phyloP scores from a whole-genome alignment of 1,284 basidiomycete species.

The Rhodofomes roseus region DNA sequence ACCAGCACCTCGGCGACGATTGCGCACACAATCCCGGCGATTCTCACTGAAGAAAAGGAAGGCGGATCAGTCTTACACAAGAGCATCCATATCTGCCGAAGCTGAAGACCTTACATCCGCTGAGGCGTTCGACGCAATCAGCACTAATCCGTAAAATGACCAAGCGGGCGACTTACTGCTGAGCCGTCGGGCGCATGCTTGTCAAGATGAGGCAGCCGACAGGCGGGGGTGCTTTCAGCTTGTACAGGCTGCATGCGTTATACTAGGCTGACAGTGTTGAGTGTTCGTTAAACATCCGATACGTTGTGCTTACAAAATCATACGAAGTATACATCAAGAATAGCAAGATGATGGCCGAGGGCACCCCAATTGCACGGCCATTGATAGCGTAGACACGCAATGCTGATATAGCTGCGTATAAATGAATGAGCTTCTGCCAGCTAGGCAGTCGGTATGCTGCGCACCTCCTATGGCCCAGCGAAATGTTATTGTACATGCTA shows the following conservation, averaged over 20 bases:
- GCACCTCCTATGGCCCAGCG: background rate
- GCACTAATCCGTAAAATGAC: background rate
- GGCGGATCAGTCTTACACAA: background rate
- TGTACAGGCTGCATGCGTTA: background rate
- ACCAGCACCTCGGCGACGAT: background rate
- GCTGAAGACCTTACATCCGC: background rate
- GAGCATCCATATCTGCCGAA: background rate
- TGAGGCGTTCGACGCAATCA: background rate
- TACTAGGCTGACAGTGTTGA: background rate
- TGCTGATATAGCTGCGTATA: background rate
- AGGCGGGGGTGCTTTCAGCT: background rate
- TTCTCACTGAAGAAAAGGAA: background rate
- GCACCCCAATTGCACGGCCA: background rate
- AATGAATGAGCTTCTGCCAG: background rate
- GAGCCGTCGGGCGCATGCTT: background rate
- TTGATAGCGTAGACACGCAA: background rate
- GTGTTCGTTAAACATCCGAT: background rate
- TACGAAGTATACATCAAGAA: background rate
- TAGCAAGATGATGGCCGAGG: background rate
- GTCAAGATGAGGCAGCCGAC: background rate
- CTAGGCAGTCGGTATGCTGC: background rate
- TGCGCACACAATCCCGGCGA: background rate
- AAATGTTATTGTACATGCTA: background rate
- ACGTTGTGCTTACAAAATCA: background rate
- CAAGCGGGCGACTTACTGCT: background rate